Evolutionary conservation across 805 yeast genomes (phyloP).

Genomic region (Saturnispora besseyi): DNA sequence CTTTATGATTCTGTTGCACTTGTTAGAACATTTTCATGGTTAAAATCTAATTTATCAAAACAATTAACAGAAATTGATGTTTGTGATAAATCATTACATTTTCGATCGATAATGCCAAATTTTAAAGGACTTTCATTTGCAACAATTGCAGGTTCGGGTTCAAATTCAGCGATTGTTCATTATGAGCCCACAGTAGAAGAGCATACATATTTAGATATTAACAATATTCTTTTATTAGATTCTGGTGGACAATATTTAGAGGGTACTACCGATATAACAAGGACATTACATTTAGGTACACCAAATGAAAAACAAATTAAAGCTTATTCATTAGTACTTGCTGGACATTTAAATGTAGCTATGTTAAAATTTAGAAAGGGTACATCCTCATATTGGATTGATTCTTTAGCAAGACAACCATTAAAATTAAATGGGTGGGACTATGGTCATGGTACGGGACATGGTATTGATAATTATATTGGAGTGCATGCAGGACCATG

Average conservation of each 20-base stretch:
- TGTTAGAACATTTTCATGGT: constrained; percentile 72
- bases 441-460: constrained; percentile 94
- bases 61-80: constrained; percentile 47
- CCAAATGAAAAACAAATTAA: constrained; percentile 51
- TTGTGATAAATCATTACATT: constrained; percentile 42
- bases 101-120: constrained; percentile 33
- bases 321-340: constrained; percentile 76
- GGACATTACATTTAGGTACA: constrained; percentile 63
- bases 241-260: constrained; percentile 88
- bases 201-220: constrained; percentile 52
- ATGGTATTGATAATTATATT: constrained; percentile 89
- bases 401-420: constrained; percentile 72
- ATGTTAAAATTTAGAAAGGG: constrained; percentile 69
- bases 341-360: constrained; percentile 87
- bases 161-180: constrained; percentile 69
- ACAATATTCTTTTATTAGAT: constrained; percentile 68
- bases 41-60: constrained; percentile 46
- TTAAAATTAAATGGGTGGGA: constrained; percentile 78
- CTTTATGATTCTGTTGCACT: constrained; percentile 75
- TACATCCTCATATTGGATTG: constrained; percentile 68
- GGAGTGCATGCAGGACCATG: constrained; percentile 94
- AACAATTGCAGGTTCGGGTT: constrained; percentile 67
- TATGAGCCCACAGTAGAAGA: constrained; percentile 58
- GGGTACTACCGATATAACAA: constrained; percentile 94
- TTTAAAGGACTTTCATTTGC: constrained; percentile 67